Evolutionary conservation across 129 eudicot species (phyloP), one percentile per base, ranked within the genome.

Genomic region (Logfia minima): DNA sequence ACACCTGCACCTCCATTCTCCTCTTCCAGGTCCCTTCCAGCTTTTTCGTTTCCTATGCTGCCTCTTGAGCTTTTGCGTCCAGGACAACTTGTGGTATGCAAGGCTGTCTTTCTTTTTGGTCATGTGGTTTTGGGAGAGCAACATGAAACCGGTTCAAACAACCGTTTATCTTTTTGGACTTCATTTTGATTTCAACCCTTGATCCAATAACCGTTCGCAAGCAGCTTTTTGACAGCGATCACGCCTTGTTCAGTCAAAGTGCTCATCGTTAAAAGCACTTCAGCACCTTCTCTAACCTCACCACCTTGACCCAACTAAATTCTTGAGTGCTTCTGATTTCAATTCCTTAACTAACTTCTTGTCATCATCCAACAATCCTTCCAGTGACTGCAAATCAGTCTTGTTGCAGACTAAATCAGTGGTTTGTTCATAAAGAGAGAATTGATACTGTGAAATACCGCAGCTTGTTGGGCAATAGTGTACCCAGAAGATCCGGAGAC

Each of bases 1-100:
- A 93, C 98, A 81, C 98, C 98, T 0, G 98, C 98, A 71, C 98
- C 98, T 9, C 98, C 98, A 74, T 90, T 88, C 77, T 93, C 97
- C 39, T 93, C 71, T 70, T 93, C 98, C 5, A 81, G 70, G 64
- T 93, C 98, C 70, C 71, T 87, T 83, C 90, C 98, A 3, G 92
- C 68, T 89, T 93, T 75, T 68, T 88, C 85, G 84, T 88, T 79
- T 84, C 87, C 64, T 85, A 84, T 4, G 79, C 86, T 7, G 84
- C 87, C 64, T 84, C 90, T 70, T 83, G 86, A 8, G 93, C 93
- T 74, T 73, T 90, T 9, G 88, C 91, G 81, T 93, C 97, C 68
- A 90, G 56, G 29, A 93, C 97, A 48, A 86, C 91, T 71, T 84
- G 84, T 2, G 96, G 98, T 51, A 93, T 93, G 75, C 97, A 90